Conservation (phyloP, 1,284 basidiomycete genomes). For the Entoloma clypeatum region DNA sequence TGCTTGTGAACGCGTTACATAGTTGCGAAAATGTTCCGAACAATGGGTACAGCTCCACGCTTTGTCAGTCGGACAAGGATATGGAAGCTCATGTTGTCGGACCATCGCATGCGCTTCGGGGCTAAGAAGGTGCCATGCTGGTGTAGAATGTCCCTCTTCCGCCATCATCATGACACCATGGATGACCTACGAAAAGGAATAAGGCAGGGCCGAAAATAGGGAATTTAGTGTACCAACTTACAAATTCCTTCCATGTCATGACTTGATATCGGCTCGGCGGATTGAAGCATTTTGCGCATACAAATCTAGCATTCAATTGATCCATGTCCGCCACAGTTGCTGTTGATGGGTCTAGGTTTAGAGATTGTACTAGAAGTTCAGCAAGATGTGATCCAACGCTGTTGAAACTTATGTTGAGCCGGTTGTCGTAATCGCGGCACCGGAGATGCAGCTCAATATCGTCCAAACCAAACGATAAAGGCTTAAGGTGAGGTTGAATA, state of each 20-base stretch:
- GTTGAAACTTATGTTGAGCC: too few species aligned
- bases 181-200: background rate
- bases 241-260: constrained; percentile 12
- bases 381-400: constrained; percentile 3
- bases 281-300: constrained; percentile 13
- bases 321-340: constrained; percentile 12
- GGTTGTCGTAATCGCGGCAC: constrained; percentile 4
- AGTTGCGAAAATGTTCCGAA: constrained; percentile 3
- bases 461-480: constrained; percentile 13
- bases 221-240: background rate
- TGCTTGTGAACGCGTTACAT: background rate
- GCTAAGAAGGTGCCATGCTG: constrained; percentile 10
- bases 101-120: constrained; percentile 8
- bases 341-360: constrained; percentile 8
- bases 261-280: background rate
- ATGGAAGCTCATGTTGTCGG: constrained; percentile 4
- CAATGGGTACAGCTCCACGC: constrained; percentile 17
- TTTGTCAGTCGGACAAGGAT: constrained; percentile 3
- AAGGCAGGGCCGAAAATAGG: background rate
- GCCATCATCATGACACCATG: constrained; percentile 3
- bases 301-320: constrained; percentile 5
- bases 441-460: constrained; percentile 7
- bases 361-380: constrained; percentile 3
- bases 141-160: background rate
- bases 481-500: background rate